Percentiles rank a stretch among this genome's conserved stretches.
These are phyloP conservation scores for Starmera amethionina DNA, from an alignment of 805 yeast species.

Conservation along the genomic window DNA sequence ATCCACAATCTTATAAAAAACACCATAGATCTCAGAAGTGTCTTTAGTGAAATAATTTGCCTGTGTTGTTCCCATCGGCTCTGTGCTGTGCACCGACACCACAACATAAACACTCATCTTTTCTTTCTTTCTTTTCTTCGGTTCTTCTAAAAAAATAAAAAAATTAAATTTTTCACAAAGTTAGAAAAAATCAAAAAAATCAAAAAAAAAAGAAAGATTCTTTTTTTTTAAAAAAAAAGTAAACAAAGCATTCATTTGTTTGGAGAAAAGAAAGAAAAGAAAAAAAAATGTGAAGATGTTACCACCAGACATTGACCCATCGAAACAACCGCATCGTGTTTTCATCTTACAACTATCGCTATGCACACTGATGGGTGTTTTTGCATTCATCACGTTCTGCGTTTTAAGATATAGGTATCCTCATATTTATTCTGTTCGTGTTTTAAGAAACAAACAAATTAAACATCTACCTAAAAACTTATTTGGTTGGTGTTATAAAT, in stretches of 20 bases:
- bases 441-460: constrained; percentile 22
- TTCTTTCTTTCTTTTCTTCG: no score
- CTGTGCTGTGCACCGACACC: no score
- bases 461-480: constrained; percentile 31
- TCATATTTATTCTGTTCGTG: constrained; percentile 76
- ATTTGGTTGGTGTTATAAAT: constrained; percentile 79
- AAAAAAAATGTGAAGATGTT: constrained; percentile 13
- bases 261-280: background rate
- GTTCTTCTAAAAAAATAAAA: no score
- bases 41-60: no score
- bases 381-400: constrained; percentile 63
- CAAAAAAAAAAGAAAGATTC: no score
- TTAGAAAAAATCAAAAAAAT: no score
- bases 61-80: no score
- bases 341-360: constrained; percentile 77
- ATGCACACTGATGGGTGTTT: constrained; percentile 56
- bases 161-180: no score
- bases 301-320: constrained; percentile 21
- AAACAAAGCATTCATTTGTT: background rate
- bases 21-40: no score
- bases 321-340: constrained; percentile 33
- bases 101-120: no score
- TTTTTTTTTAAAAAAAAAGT: background rate
- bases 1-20: no score
- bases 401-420: constrained; percentile 68